Evolutionary conservation across 352 stramenopile genomes (phyloP).

Genomic region (Peronospora destructor): DNA sequence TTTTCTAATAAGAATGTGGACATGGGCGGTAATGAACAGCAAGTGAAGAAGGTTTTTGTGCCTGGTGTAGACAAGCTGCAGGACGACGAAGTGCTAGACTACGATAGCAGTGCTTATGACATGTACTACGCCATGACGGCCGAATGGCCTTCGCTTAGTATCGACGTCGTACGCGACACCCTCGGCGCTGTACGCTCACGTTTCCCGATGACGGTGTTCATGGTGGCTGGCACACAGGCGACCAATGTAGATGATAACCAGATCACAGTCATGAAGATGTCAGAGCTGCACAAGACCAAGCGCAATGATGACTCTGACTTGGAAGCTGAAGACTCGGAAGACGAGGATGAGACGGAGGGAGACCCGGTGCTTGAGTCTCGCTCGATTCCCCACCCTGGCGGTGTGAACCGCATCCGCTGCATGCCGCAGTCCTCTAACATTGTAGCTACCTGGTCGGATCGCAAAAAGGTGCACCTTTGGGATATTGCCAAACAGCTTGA

Average conservation of each 20-base stretch:
- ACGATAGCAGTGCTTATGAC: constrained; percentile 97
- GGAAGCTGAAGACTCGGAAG: constrained; percentile 74
- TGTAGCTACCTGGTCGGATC: constrained; percentile 95
- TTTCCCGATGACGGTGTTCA: constrained; percentile 95
- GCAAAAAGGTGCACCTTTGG: constrained; percentile 93
- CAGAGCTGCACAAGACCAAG: constrained; percentile 93
- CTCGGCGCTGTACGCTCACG: constrained; percentile 88
- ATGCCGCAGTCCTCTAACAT: constrained; percentile 96
- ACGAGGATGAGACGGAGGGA: constrained; percentile 92
- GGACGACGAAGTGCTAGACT: constrained; percentile 95
- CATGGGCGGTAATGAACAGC: constrained; percentile 61
- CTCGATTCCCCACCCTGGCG: constrained; percentile 91
- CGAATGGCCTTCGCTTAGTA: constrained; percentile 96
- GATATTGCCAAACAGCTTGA: constrained; percentile 90
- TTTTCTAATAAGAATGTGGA: constrained; percentile 53
- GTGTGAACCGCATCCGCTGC: constrained; percentile 92
- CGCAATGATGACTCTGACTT: constrained; percentile 68
- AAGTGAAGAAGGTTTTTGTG: constrained; percentile 90
- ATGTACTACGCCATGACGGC: constrained; percentile 98
- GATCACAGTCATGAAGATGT: constrained; percentile 97
- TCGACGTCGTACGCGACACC: constrained; percentile 95
- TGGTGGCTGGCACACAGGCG: constrained; percentile 95
- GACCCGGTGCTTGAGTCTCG: constrained; percentile 94
- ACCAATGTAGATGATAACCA: constrained; percentile 91
- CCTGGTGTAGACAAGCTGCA: constrained; percentile 85